Evolutionary conservation across 352 stramenopile genomes (phyloP).

Genomic region (Globisporangium cylindrosporum): DNA sequence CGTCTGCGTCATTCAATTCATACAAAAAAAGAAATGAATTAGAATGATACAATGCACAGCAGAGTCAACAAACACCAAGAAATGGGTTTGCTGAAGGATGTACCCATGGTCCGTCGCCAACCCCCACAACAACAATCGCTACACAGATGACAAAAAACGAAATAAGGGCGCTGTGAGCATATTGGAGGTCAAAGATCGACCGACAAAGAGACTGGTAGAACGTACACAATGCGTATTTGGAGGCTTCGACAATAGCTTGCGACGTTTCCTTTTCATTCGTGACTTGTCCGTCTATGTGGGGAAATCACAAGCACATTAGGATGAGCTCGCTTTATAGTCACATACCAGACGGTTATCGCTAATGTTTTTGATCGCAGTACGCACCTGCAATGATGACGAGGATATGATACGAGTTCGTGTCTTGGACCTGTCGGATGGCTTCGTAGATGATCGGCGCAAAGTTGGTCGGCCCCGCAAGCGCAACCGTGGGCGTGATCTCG

Average conservation of each 20-base stretch:
- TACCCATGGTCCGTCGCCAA: slow-evolving; percentile 75
- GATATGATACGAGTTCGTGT: slow-evolving; percentile 54
- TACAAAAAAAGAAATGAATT: background rate
- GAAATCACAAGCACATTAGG: background rate
- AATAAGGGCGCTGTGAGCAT: background rate
- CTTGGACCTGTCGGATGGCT: slow-evolving; percentile 53
- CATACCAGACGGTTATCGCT: background rate
- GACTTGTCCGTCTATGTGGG: slow-evolving; percentile 50
- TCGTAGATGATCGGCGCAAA: slow-evolving; percentile 80
- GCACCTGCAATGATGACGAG: slow-evolving; percentile 61
- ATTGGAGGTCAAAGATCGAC: background rate
- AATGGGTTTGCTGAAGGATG: background rate
- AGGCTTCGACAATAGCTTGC: slow-evolving; percentile 67
- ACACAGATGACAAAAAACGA: background rate
- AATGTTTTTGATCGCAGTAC: background rate
- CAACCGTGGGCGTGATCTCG: slow-evolving; percentile 43
- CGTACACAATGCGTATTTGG: slow-evolving; percentile 69
- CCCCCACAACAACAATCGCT: slow-evolving; percentile 76
- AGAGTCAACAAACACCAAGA: background rate
- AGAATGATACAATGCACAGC: background rate
- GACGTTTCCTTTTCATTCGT: slow-evolving; percentile 62
- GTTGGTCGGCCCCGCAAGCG: slow-evolving; percentile 63
- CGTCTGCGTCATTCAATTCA: slow-evolving; percentile 20
- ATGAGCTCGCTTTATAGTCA: background rate
- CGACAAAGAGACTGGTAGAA: slow-evolving; percentile 8